Evolutionary conservation across 2,329 filamentous ascomycete species (phyloP), one percentile per base, ranked within the genome.

Genomic region (Aspergillus novoparasiticus): DNA sequence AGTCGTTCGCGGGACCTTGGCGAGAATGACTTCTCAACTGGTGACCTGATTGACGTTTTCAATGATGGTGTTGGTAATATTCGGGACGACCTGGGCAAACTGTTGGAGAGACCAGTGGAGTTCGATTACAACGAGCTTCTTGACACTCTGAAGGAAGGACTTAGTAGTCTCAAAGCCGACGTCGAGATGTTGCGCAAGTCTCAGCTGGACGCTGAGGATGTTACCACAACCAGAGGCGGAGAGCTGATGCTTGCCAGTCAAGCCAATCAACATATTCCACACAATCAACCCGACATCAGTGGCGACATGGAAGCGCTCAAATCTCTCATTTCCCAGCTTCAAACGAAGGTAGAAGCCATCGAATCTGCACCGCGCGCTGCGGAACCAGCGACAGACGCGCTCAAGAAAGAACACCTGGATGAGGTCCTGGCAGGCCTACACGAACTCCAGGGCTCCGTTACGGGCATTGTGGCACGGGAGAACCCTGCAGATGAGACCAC

Each of bases 121-220:
- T 85, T 94, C 77, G 94, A 90, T 0, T 94, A 91, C 64, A 92
- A 96, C 67, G 93, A 97, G 77, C 94, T 97, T 58, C 83, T 97
- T 1, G 92, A 97, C 64, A 92, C 92, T 0, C 84, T 98, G 61
- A 96, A 91, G 75, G 85, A 89, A n/a, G 94, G 93, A 0, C 82
- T 98, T 10, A 88, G 90, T 50, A 86, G 85, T 45, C 84, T 98
- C 19, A 89, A 89, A 59, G 84, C 86, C 2, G 94, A 97, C 56
- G 91, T 97, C 67, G 90, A 93, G 61, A 84, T 85, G 23, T 83
- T 97, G 45, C 90, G 91, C n/a, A 87, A 90, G 28, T 74, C 76
- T 26, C 76, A 77, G 46, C 75, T 75, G 34, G 79, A 80, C 5
- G 69, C 70, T n/a, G 85, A 87, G 3, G 80, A 90, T 23, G 81